These are phyloP conservation scores for Colletotrichum viniferum DNA, from an alignment of 2,329 filamentous ascomycete genomes.

Conservation along the genomic window DNA sequence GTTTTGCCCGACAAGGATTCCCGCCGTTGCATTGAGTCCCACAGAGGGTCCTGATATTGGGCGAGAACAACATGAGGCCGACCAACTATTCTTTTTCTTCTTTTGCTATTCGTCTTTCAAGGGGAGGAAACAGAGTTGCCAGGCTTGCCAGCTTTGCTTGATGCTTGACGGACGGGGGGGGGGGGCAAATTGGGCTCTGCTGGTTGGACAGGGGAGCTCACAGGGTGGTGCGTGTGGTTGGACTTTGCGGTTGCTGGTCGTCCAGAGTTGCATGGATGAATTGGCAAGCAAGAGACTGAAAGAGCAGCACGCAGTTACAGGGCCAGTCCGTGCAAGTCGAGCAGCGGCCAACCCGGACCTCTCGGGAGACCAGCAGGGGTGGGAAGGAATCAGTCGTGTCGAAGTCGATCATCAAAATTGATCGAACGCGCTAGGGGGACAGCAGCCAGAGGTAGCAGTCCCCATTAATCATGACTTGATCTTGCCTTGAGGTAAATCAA, in stretches of 20 bases:
- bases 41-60: not conserved
- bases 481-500: not conserved
- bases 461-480: not conserved
- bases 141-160: not conserved
- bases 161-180: not conserved
- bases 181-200: conserved; percentile 2
- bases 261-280: not conserved
- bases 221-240: not conserved
- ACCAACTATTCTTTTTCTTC: not conserved
- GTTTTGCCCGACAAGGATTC: not conserved
- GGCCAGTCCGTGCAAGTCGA: conserved; percentile 6
- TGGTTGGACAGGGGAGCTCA: not conserved
- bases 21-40: not conserved
- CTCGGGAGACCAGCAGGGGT: conserved; percentile 8
- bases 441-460: not conserved
- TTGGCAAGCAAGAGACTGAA: not conserved
- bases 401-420: conserved; percentile 1
- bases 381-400: not conserved
- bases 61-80: not conserved
- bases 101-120: not conserved
- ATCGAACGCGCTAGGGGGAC: not conserved
- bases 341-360: conserved; percentile 12
- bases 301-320: not conserved
- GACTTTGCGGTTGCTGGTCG: not conserved
- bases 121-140: not conserved